phyloP scores from a whole-genome alignment of 805 yeast species.

The Barnettozyma siamensis region DNA sequence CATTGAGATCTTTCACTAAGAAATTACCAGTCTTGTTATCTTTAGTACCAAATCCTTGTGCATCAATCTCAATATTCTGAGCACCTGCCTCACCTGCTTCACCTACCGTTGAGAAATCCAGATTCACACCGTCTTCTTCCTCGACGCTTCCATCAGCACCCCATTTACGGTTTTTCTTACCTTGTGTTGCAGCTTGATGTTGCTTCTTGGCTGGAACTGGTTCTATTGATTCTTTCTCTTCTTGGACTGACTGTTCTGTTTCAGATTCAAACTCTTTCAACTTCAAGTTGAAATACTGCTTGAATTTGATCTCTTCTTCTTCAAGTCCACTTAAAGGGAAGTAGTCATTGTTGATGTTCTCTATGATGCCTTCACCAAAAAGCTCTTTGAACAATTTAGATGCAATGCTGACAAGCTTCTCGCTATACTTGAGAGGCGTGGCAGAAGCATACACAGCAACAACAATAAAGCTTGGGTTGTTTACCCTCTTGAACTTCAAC shows the following conservation, averaged over 20 bases:
- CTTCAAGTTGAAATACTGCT: constrained; percentile 32
- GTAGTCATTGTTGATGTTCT: constrained; percentile 25
- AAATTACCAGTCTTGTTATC: constrained; percentile 50
- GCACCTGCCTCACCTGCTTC: constrained; percentile 14
- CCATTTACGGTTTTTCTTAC: constrained; percentile 56
- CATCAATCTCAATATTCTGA: constrained; percentile 24
- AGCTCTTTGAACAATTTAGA: constrained; percentile 27
- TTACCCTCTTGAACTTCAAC: constrained; percentile 38
- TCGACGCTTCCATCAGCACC: constrained; percentile 57
- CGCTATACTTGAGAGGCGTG: constrained; percentile 30
- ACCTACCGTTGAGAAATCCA: constrained; percentile 50
- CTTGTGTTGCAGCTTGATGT: constrained; percentile 17
- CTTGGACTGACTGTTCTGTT: constrained; percentile 10
- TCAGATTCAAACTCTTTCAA: constrained; percentile 23
- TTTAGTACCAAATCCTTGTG: constrained; percentile 34
- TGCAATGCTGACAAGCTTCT: constrained; percentile 28
- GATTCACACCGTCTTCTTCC: constrained; percentile 32
- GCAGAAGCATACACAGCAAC: constrained; percentile 38
- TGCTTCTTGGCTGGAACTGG: constrained; percentile 7
- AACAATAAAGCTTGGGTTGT: constrained; percentile 38
- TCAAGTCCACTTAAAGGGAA: constrained; percentile 26
- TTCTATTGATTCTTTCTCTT: constrained; percentile 2
- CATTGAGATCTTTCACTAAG: constrained; percentile 56
- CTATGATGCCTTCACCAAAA: constrained; percentile 23
- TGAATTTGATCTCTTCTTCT: constrained; percentile 33